Base-by-base conservation (phyloP, 2,329 filamentous ascomycete genomes). In the Penicillium verrucosum region DNA sequence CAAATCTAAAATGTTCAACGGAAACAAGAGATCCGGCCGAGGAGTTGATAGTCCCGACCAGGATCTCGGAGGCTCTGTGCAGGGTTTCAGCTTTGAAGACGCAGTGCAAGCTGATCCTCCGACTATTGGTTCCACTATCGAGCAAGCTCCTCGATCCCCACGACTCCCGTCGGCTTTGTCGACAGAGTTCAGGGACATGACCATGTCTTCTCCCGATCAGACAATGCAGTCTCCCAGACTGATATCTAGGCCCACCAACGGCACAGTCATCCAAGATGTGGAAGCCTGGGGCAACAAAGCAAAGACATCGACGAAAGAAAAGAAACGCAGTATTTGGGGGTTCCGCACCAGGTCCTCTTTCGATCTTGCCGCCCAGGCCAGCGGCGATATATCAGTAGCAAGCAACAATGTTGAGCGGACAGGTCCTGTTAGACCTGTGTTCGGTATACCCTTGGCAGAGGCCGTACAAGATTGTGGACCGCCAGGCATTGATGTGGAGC, bases 221-320 rank as follows among this genome's bases (percentile, higher is more conserved):
- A 30, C 72, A 68, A 61, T 73, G 18, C 67, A 70, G 21, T 73
- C 70, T 51, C 75, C 73, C 54, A 82, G 80, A 62, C 65, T 74
- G n/a, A 97, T 97, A 51, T 97, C 93, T 1, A 90, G 81, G 1
- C 92, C 93, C 1, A 92, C 87, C 56, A 94, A 97, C 70, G 87
- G 89, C 16, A 85, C 90, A 47, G 81, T 91, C 18, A 96, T 97
- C 61, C 87, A 92, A 27, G 89, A 97, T 71, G 82, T 86, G 16
- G 83, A 86, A n/a, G 81, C 85, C 5, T 96, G 92, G 91, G 92
- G 92, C n/a, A 90, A 89, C 72, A 94, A 87, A 73, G 72, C 82
- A 10, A 65, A 68, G n/a, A 78, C 77, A 12, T 74, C 73, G 37
- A 87, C 90, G 32, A 92, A 94, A 68, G 94, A 95, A 60, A 84